Conservation (phyloP, 169 alveolate species). For the Plasmodium fragile region DNA sequence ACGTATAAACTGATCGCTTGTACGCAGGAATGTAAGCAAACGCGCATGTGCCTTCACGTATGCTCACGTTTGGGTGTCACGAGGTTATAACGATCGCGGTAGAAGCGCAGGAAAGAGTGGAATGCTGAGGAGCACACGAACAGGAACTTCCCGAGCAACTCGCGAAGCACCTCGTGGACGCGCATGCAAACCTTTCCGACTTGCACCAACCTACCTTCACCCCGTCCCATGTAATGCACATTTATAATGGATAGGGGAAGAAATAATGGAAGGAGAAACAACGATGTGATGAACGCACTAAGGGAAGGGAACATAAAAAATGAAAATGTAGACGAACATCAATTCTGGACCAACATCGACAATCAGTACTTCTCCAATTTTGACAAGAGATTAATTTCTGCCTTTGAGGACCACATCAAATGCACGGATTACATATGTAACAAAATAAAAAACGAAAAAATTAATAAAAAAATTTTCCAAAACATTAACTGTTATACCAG, state of each 20-base stretch:
- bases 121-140: not conserved
- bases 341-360: constrained; percentile 66
- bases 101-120: not conserved
- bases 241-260: constrained; percentile 72
- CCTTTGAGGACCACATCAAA: constrained; percentile 74
- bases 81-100: not conserved
- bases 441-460: constrained; percentile 57
- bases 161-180: not conserved
- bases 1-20: not conserved
- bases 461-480: constrained; percentile 46
- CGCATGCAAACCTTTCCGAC: not conserved
- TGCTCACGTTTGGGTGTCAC: not conserved
- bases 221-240: not conserved
- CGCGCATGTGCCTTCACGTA: not conserved
- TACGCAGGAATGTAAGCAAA: constrained; percentile 5
- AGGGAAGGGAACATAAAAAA: constrained; percentile 69
- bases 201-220: not conserved
- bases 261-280: constrained; percentile 45
- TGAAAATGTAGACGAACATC: constrained; percentile 53
- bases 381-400: constrained; percentile 42
- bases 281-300: constrained; percentile 17
- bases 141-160: not conserved
- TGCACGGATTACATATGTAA: constrained; percentile 72
- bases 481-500: constrained; percentile 44
- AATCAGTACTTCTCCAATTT: constrained; percentile 70